Evolutionary conservation across 139 green algal species (phyloP).

Genomic region (Auxenochlorella pyrenoidosa): DNA sequence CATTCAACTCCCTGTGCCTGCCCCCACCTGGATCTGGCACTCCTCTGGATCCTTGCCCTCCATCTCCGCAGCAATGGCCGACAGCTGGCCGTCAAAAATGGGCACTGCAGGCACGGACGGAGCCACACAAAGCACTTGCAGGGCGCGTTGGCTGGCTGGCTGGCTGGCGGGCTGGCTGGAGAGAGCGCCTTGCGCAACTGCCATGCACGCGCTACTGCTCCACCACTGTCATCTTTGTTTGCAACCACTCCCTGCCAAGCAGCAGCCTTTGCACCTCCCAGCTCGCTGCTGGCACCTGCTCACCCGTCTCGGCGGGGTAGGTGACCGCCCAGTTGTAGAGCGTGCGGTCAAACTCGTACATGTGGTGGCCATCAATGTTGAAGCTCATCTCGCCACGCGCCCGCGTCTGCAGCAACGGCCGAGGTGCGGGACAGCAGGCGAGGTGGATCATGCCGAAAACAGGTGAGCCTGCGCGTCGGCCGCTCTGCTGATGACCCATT

Average conservation of each 20-base stretch:
- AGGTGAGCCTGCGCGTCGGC: no score
- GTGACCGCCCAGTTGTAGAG: constrained; percentile 86
- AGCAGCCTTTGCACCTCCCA: neutral
- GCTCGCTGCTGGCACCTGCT: neutral
- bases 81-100: constrained; percentile 56
- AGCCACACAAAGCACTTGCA: no score
- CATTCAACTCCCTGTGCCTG: neutral
- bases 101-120: constrained; percentile 32
- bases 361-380: constrained; percentile 89
- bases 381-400: constrained; percentile 58
- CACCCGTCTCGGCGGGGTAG: constrained; percentile 79
- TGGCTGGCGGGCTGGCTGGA: no score
- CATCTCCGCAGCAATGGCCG: constrained; percentile 40
- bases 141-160: no score
- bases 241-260: no score
- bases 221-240: no score
- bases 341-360: constrained; percentile 69
- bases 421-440: neutral
- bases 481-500: no score
- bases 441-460: no score
- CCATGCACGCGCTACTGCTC: neutral
- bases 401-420: constrained; percentile 31
- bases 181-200: no score
- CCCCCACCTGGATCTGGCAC: constrained; percentile 35
- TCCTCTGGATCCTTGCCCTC: constrained; percentile 47